Evolutionary conservation across 2,329 filamentous ascomycete species (phyloP).

Genomic region (Fusarium liriodendri): DNA sequence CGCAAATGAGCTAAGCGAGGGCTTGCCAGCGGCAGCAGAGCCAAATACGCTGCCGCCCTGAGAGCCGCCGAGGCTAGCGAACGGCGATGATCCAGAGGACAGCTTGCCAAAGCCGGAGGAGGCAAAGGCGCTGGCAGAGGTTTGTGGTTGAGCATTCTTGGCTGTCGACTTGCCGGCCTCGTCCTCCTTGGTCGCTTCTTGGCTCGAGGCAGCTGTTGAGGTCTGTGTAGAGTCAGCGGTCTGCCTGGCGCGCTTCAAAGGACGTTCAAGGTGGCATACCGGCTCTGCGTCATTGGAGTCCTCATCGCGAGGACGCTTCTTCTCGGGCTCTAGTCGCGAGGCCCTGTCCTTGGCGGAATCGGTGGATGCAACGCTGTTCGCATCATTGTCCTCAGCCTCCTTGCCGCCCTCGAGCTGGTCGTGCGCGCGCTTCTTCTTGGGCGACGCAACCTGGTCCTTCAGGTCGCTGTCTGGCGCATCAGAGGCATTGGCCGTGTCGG

Average conservation of each 20-base stretch:
- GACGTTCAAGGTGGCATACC: slow-evolving; percentile 44
- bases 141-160: slow-evolving; percentile 47
- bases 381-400: slow-evolving; percentile 56
- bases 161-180: slow-evolving; percentile 37
- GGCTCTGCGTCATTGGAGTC: slow-evolving; percentile 49
- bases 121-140: slow-evolving; percentile 73
- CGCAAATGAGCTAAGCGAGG: slow-evolving; percentile 49
- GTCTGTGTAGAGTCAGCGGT: slow-evolving; percentile 32
- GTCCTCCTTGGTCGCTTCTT: slow-evolving; percentile 36
- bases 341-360: slow-evolving; percentile 62
- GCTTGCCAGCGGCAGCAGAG: slow-evolving; percentile 50
- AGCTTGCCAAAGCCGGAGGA: slow-evolving; percentile 76
- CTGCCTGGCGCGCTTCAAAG: background rate
- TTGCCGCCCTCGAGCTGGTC: slow-evolving; percentile 67
- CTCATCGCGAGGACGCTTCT: slow-evolving; percentile 71
- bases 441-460: slow-evolving; percentile 66
- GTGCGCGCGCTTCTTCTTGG: slow-evolving; percentile 74
- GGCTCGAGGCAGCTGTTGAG: slow-evolving; percentile 29
- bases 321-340: slow-evolving; percentile 66
- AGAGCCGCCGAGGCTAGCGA: slow-evolving; percentile 65
- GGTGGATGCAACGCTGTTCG: slow-evolving; percentile 54
- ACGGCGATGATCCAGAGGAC: slow-evolving; percentile 72
- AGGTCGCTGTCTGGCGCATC: slow-evolving; percentile 51
- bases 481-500: slow-evolving; percentile 43
- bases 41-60: slow-evolving; percentile 64